These are phyloP conservation scores for Amauroascus verrucosus DNA, from an alignment of 2,329 filamentous ascomycete species.

Conservation along the genomic window DNA sequence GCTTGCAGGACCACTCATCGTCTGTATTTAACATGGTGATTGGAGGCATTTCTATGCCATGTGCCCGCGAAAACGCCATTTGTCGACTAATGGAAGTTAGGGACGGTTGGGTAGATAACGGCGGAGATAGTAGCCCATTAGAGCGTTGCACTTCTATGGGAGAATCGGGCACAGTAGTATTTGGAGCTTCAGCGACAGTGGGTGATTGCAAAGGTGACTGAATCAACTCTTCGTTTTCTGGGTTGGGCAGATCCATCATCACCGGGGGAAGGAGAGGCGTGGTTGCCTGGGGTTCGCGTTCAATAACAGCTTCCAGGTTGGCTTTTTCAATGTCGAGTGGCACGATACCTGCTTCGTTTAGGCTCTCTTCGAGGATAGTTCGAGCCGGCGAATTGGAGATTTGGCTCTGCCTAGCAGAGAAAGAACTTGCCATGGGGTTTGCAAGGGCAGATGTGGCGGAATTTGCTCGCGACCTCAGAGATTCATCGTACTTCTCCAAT, in stretches of 20 bases:
- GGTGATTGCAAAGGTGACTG: slow-evolving; percentile 82
- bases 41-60: slow-evolving; percentile 50
- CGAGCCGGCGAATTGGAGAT: slow-evolving; percentile 53
- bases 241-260: slow-evolving; percentile 49
- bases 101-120: slow-evolving; percentile 67
- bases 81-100: slow-evolving; percentile 58
- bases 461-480: slow-evolving; percentile 33
- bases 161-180: slow-evolving; percentile 34
- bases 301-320: slow-evolving; percentile 41
- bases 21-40: slow-evolving; percentile 55
- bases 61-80: slow-evolving; percentile 38
- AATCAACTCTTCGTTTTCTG: slow-evolving; percentile 45
- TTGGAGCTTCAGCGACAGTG: slow-evolving; percentile 54
- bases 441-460: slow-evolving; percentile 34
- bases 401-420: slow-evolving; percentile 41
- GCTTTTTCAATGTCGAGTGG: slow-evolving; percentile 46
- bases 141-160: slow-evolving; percentile 43
- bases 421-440: slow-evolving; percentile 28
- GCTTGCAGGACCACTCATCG: slow-evolving; percentile 72
- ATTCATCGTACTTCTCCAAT: slow-evolving; percentile 24
- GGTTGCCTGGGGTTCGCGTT: slow-evolving; percentile 56
- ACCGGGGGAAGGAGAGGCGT: slow-evolving; percentile 80
- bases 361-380: slow-evolving; percentile 51
- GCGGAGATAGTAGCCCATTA: slow-evolving; percentile 48
- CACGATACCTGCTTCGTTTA: slow-evolving; percentile 40